These are phyloP conservation scores for Diplosphaera chodatii DNA, from an alignment of 139 green algal species.

Conservation along the genomic window DNA sequence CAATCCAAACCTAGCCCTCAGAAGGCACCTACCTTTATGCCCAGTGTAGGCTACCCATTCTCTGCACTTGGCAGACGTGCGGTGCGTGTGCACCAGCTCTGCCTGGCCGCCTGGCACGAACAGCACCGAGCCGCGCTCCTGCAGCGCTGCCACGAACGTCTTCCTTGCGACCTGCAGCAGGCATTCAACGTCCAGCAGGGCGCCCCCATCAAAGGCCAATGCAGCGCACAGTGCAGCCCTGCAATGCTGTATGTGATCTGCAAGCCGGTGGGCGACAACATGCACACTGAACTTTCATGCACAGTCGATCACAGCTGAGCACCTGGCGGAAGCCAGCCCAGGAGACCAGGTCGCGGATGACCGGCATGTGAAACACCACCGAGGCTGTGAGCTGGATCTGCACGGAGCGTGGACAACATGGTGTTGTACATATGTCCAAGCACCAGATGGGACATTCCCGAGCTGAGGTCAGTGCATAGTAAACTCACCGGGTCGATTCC, in stretches of 20 bases:
- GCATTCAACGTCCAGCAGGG: no score
- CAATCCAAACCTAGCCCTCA: no score
- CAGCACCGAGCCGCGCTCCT: slow-evolving; percentile 57
- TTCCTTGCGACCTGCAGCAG: slow-evolving; percentile 49
- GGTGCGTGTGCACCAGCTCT: slow-evolving; percentile 61
- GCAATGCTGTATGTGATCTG: no score
- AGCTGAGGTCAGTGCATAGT: no score
- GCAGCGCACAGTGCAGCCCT: no score
- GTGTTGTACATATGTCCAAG: no score
- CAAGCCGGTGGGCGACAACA: slow-evolving; percentile 24
- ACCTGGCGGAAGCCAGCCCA: slow-evolving; percentile 64
- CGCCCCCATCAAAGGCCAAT: no score
- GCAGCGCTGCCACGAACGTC: slow-evolving; percentile 58
- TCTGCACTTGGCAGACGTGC: slow-evolving; percentile 9
- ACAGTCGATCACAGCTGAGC: background rate
- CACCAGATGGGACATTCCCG: no score
- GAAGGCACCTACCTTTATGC: slow-evolving; percentile 27
- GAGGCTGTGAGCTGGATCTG: slow-evolving; percentile 42
- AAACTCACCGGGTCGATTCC: slow-evolving; percentile 30
- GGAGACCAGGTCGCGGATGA: slow-evolving; percentile 45
- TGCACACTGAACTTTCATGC: no score
- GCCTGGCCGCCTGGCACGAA: slow-evolving; percentile 80
- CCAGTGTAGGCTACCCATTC: slow-evolving; percentile 37
- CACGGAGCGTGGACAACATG: no score
- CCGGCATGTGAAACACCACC: slow-evolving; percentile 54